Base-by-base conservation (phyloP, 176 grass and related monocot genomes). In the Panicum miliaceum region DNA sequence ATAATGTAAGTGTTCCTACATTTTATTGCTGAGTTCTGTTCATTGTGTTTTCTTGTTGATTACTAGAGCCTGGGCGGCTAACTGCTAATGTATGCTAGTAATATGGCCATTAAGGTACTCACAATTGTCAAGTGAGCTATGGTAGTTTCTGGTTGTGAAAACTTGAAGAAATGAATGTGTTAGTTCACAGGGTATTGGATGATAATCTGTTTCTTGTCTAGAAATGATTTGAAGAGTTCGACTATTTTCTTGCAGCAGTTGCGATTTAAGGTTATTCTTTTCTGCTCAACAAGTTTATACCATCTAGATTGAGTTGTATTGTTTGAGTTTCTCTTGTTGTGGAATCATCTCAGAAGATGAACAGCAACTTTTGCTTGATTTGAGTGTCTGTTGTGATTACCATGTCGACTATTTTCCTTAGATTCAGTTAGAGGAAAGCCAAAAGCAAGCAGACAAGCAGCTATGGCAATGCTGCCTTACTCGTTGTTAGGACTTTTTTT, bases 1-100 rank as follows among this genome's bases (percentile, higher is more conserved):
- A 62, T 41, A 86, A 93, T 90, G 93, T 96, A 84, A 96, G 91
- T 86, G 77, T 59, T 35, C 6, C 5, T 27, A 3, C 42, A 34
- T 68, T 52, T 34, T 69, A 48, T 19, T 36, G 13, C 48, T 6
- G 14, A n/a, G 2, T 45, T 82, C 25, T 43, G 10, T 27, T 51
- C 25, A 19, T 65, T 18, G 6, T 69, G 5, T 70, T 62, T 26
- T 71, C 25, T 58, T 71, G 69, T 78, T 23, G 6, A 77, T 88
- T 79, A 37, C 81, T 74, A 52, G 71, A 56, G 32, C 53, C 72
- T 80, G 10, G 22, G 25, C 32, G 56, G 73, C 20, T 82, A 51
- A 64, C 35, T 72, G 18, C 18, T 83, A 62, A 71, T 69, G 42
- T 38, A 8, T 25, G 2, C 32, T 14, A 53, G 26, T 40, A 19